Evolutionary conservation across 495 filamentous ascomycete genomes (phyloP).

Genomic region (Xylaria sp.): DNA sequence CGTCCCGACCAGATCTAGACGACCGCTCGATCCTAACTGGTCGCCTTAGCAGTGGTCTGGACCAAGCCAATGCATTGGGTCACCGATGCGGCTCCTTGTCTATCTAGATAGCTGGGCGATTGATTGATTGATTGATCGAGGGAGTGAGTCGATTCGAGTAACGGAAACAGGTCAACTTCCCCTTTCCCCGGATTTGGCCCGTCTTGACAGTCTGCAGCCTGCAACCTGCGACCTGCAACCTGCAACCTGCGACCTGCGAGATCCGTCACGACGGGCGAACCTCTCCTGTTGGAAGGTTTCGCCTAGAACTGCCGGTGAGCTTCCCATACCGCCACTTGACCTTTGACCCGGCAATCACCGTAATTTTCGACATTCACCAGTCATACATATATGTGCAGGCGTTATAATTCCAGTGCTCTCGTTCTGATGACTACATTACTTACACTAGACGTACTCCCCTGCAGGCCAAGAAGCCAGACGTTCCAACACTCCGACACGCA

Average conservation of each 20-base stretch:
- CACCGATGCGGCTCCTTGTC: constrained; percentile 16
- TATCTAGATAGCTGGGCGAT: not conserved
- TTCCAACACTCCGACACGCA: constrained; percentile 15
- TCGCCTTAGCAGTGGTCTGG: constrained; percentile 10
- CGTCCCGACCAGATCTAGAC: constrained; percentile 11
- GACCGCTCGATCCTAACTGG: constrained; percentile 17
- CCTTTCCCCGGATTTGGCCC: constrained; percentile 22
- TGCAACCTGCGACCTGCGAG: constrained; percentile 13
- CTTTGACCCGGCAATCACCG: not conserved
- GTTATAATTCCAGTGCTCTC: not conserved
- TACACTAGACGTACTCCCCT: constrained; percentile 14
- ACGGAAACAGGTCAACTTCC: constrained; percentile 4
- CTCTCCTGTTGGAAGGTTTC: not conserved
- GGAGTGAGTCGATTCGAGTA: not conserved
- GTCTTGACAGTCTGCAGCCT: constrained; percentile 6
- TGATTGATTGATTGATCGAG: not conserved
- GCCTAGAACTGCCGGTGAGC: not conserved
- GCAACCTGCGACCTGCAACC: constrained; percentile 19
- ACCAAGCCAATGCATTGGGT: constrained; percentile 13
- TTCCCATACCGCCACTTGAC: constrained; percentile 4
- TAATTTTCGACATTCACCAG: not conserved
- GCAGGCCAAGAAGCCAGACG: constrained; percentile 1
- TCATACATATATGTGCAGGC: not conserved
- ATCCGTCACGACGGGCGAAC: not conserved
- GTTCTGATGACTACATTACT: not conserved